These are phyloP conservation scores for Hypoxylon sp. DNA, from an alignment of 2,329 filamentous ascomycete genomes.

Conservation along the genomic window DNA sequence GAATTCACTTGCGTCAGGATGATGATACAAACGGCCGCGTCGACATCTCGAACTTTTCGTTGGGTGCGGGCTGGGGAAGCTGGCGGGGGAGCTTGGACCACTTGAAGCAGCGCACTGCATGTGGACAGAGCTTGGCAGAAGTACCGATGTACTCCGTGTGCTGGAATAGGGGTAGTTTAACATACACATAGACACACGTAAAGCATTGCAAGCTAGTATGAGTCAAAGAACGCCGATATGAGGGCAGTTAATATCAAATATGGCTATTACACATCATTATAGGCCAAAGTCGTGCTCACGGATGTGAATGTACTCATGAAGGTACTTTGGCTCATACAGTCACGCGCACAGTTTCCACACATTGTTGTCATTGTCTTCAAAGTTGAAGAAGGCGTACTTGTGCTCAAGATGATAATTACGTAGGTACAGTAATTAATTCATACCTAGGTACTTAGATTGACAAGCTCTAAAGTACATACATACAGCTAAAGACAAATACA, in stretches of 20 bases:
- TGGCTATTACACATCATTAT: too few species aligned
- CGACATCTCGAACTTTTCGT: slow-evolving; percentile 18
- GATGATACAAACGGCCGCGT: slow-evolving; percentile 19
- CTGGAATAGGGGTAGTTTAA: not conserved
- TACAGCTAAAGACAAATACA: not conserved
- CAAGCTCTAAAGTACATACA: not conserved
- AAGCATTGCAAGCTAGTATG: too few species aligned
- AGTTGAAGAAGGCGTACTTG: not conserved
- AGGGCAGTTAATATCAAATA: too few species aligned
- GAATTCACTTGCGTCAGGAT: slow-evolving; percentile 35
- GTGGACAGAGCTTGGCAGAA: not conserved
- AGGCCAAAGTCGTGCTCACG: too few species aligned
- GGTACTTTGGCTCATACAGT: not conserved
- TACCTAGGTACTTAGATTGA: not conserved
- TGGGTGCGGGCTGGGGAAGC: slow-evolving; percentile 23
- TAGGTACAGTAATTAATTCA: not conserved
- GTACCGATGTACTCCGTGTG: not conserved
- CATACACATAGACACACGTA: not conserved
- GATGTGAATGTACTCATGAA: not conserved
- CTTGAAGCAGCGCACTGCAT: too few species aligned
- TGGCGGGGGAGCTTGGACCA: slow-evolving; percentile 17
- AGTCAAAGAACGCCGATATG: too few species aligned
- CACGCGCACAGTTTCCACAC: not conserved
- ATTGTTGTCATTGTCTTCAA: not conserved
- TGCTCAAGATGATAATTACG: not conserved